phyloP scores from a whole-genome alignment of 352 stramenopile genomes.

The Phytophthora citrophthora region DNA sequence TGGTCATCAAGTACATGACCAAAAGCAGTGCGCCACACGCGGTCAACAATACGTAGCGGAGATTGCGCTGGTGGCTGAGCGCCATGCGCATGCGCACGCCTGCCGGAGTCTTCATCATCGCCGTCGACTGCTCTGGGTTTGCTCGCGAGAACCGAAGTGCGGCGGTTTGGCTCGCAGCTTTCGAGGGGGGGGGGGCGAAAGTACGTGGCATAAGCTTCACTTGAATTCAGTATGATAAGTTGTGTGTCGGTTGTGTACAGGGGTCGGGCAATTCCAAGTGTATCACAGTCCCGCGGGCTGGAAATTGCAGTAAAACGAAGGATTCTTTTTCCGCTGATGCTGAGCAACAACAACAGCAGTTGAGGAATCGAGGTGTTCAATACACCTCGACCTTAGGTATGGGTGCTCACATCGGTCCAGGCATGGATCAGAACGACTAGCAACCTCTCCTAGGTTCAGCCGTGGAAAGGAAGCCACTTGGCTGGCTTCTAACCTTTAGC shows the following conservation, averaged over 20 bases:
- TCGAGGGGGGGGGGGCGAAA: slow-evolving; percentile 20
- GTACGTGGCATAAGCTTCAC: slow-evolving; percentile 29
- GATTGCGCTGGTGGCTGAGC: slow-evolving; percentile 65
- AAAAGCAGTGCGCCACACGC: slow-evolving; percentile 52
- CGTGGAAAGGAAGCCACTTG: slow-evolving; percentile 19
- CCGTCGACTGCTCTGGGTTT: not conserved
- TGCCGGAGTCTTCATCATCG: slow-evolving; percentile 61
- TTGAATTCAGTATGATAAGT: slow-evolving; percentile 1
- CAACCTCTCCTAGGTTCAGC: slow-evolving; percentile 6
- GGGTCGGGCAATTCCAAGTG: slow-evolving; percentile 1
- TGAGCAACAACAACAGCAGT: too few species aligned
- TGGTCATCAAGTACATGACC: slow-evolving; percentile 49
- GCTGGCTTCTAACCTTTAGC: slow-evolving; percentile 19
- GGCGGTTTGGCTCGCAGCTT: slow-evolving; percentile 5
- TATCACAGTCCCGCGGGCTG: slow-evolving; percentile 11
- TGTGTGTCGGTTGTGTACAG: slow-evolving; percentile 1
- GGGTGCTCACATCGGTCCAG: not conserved
- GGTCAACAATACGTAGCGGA: slow-evolving; percentile 57
- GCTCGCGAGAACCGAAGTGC: slow-evolving; percentile 34
- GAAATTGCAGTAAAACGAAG: slow-evolving; percentile 13
- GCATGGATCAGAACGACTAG: not conserved
- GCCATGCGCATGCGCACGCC: slow-evolving; percentile 75
- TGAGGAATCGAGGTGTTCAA: too few species aligned
- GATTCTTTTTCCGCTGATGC: slow-evolving; percentile 2
- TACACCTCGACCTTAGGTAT: too few species aligned